Base-by-base conservation (phyloP, 2,329 filamentous ascomycete species). In the Cordyceps fumosorosea region DNA sequence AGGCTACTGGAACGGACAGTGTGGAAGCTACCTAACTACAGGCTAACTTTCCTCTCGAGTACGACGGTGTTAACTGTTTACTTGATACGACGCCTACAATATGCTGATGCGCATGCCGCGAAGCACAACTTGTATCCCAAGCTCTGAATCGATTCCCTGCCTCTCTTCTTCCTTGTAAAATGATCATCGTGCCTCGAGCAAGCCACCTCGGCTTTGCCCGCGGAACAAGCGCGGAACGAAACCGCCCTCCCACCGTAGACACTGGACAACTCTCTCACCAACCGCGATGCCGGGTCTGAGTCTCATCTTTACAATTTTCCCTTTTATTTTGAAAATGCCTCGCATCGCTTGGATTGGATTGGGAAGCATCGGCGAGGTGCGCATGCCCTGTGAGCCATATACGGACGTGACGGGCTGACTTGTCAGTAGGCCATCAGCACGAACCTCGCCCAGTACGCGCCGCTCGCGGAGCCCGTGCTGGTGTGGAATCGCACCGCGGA, bases 301-400 rank as follows among this genome's bases (percentile, higher is more conserved):
- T 47, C 52, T 24, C 32, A 54, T 48, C 22, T 26, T 48, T 48
- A 24, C 44, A 22, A 45, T 45, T 37, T 10, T 40, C 18, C 20
- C 29, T n/a, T 20, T 32, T 32, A 4, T 29, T 12, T 20, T 45
- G 40, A 42, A 44, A 40, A 58, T 50, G 56, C 26, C 56, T 40
- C 32, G 42, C 2, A 57, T 57, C 18, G 44, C 55, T 24, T 57
- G 56, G 56, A 50, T 58, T 51, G 56, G 56, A 29, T 11, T 57
- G 6, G 55, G 55, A 7, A 57, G 55, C 26, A 57, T 57, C 22
- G 55, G 55, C 18, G 55, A 57, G 56, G 44, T 58, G 10, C 40
- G 45, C 32, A 37, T 6, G 22, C 16, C 32, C 32, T 34, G 6
- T 29, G 26, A 29, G 6, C 26, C 6, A 29, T 29, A 10, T 3